Evolutionary conservation across 2,329 filamentous ascomycete genomes (phyloP).

Genomic region (Sporothrix sp.): DNA sequence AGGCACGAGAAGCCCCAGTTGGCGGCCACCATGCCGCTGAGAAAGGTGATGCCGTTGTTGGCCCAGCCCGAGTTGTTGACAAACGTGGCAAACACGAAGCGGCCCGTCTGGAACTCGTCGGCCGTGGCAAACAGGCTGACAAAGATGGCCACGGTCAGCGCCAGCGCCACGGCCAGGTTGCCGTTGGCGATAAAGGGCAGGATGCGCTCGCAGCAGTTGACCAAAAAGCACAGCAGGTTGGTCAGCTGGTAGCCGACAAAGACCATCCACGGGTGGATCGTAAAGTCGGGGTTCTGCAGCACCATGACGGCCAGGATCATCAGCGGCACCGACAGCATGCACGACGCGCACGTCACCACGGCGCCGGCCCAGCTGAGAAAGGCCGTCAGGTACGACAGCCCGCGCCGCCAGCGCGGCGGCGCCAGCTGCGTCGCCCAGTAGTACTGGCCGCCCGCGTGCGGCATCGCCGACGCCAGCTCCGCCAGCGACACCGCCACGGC

Average conservation of each 20-base stretch:
- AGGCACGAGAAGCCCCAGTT: constrained; percentile 58
- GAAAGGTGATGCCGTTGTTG: constrained; percentile 31
- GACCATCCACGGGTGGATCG: too few species aligned
- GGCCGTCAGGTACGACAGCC: constrained; percentile 39
- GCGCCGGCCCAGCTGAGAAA: constrained; percentile 34
- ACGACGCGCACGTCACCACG: constrained; percentile 32
- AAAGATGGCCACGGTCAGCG: constrained; percentile 47
- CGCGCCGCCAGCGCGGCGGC: constrained; percentile 38
- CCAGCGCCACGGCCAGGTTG: too few species aligned
- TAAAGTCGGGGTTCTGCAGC: too few species aligned
- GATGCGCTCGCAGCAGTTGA: constrained; percentile 46
- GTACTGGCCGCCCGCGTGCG: constrained; percentile 51
- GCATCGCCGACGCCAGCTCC: constrained; percentile 51
- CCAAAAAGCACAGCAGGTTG: constrained; percentile 27
- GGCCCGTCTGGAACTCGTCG: constrained; percentile 24
- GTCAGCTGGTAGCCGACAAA: too few species aligned
- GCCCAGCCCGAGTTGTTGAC: constrained; percentile 31
- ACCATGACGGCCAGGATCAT: too few species aligned
- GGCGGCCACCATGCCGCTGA: constrained; percentile 46
- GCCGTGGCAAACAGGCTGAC: constrained; percentile 36
- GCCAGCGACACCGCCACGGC: constrained; percentile 49
- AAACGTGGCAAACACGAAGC: constrained; percentile 34
- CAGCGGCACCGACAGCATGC: constrained; percentile 31
- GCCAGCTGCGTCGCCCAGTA: constrained; percentile 53
- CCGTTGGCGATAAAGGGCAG: too few species aligned